Base-by-base conservation (phyloP, 179 eudicot species). In the Amaranthus tricolor region DNA sequence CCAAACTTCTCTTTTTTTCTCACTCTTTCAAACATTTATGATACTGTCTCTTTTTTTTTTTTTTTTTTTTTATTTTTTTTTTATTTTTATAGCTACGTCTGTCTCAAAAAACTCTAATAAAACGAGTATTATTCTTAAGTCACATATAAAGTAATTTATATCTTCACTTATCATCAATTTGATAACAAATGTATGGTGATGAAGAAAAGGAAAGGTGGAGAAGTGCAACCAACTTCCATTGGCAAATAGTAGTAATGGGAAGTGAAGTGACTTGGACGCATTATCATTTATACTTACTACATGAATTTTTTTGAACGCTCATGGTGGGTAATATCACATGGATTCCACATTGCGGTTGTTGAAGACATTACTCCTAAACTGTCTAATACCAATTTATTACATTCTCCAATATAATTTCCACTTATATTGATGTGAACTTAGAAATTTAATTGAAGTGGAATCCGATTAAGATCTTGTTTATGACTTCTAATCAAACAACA, bases 311-410 rank as follows among this genome's bases (percentile, higher is more conserved):
- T 70, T 21, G 62, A 43, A 19, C 62, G 17, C 70, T 74, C 5
- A 11, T 16, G 6, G 66, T 75, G 66, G 57, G 58, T 75, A 56
- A 48, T 20, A 67, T 74, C 82, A 79, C 82, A 79, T 79, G 78
- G n/a, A 57, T 40, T 65, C 53, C 43, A 74, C 70, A 62, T 57
- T 79, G 74, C 61, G 60, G 75, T 74, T 74, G 63, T 71, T 60
- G 57, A 52, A 19, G 48, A 73, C 49, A 63, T 0, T 1, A 50
- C 4, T 53, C 50, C 43, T 10, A 15, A 66, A 65, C 24, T 64
- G 20, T 77, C 31, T 52, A 11, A 44, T 16, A 16, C 17, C 19
- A 61, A 59, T 73, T 24, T 45, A 66, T 66, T 51, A 19, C 71
- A 50, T 21, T 9, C 44, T 49, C 6, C 45, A 50, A 67, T 20